Conservation (phyloP, 768 basidiomycete genomes). For the Tulasnella sp. region DNA sequence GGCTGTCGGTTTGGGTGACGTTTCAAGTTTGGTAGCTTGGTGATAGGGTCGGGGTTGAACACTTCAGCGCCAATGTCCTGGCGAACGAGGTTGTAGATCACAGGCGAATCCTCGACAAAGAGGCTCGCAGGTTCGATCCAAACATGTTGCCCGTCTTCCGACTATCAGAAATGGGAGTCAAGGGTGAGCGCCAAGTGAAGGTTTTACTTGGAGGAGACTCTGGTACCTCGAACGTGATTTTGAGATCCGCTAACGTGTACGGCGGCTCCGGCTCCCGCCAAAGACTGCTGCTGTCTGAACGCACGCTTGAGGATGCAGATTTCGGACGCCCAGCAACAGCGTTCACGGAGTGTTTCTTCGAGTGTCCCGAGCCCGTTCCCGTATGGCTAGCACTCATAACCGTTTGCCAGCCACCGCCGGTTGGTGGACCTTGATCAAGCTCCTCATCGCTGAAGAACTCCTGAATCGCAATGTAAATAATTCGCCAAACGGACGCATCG, state of each 20-base stretch:
- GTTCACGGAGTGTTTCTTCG: neutral
- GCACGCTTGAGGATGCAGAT: neutral
- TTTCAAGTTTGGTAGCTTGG: neutral
- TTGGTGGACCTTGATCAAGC: neutral
- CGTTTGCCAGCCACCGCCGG: neutral
- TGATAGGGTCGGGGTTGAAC: neutral
- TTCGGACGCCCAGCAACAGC: neutral
- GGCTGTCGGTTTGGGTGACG: slow-evolving; percentile 1
- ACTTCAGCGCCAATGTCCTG: neutral
- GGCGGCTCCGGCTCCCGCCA: neutral
- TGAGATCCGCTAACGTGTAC: neutral
- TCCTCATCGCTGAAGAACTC: neutral
- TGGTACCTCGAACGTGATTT: neutral
- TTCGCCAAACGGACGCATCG: neutral
- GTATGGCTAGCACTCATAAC: neutral
- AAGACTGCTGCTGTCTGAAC: neutral
- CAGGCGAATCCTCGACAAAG: neutral
- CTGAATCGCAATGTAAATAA: neutral
- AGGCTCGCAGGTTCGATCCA: neutral
- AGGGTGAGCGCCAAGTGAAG: neutral
- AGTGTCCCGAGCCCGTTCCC: neutral
- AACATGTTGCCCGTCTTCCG: neutral
- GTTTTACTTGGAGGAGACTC: neutral
- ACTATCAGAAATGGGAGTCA: neutral
- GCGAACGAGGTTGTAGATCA: neutral